A percentile compares a stretch with the other conserved stretches of the same genome.
phyloP scores from a whole-genome alignment of 2,329 filamentous ascomycete species.

The Cryphonectria parasitica region DNA sequence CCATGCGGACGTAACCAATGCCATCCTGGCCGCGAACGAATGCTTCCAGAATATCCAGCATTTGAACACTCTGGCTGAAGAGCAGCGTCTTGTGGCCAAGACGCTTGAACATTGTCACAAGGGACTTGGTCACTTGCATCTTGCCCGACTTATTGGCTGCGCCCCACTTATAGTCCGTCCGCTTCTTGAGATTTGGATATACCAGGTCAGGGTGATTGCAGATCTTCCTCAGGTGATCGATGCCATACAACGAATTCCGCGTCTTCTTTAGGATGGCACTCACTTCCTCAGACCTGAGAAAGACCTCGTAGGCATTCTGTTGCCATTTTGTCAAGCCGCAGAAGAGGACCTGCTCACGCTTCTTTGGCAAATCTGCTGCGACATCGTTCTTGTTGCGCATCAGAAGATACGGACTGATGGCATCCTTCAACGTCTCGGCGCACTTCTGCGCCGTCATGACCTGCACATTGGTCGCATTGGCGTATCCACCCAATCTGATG shows the following conservation, averaged over 20 bases:
- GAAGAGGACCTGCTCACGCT: slow-evolving; percentile 94
- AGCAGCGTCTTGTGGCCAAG: slow-evolving; percentile 91
- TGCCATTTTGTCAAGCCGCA: slow-evolving; percentile 87
- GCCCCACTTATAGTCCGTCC: slow-evolving; percentile 76
- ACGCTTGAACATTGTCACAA: slow-evolving; percentile 86
- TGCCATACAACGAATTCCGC: slow-evolving; percentile 82
- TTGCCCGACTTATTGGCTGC: slow-evolving; percentile 82
- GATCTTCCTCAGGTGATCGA: slow-evolving; percentile 92
- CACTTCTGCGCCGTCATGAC: slow-evolving; percentile 94
- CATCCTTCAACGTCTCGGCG: slow-evolving; percentile 89
- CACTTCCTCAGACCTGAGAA: slow-evolving; percentile 83
- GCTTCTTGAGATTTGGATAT: slow-evolving; percentile 60
- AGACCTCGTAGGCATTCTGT: slow-evolving; percentile 77
- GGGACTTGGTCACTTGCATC: slow-evolving; percentile 89
- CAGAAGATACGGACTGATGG: slow-evolving; percentile 89
- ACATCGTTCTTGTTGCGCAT: slow-evolving; percentile 94
- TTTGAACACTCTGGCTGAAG: slow-evolving; percentile 91
- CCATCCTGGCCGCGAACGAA: slow-evolving; percentile 71
- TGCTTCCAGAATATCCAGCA: slow-evolving; percentile 90
- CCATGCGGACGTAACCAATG: slow-evolving; percentile 84
- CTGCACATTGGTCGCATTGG: slow-evolving; percentile 90
- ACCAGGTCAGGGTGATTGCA: slow-evolving; percentile 95
- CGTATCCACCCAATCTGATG: slow-evolving; percentile 90
- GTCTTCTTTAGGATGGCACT: slow-evolving; percentile 76
- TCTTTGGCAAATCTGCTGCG: slow-evolving; percentile 89